Evolutionary conservation across 2,329 filamentous ascomycete species (phyloP), one percentile per base, ranked within the genome.

Genomic region (Lasiodiplodia sp.): DNA sequence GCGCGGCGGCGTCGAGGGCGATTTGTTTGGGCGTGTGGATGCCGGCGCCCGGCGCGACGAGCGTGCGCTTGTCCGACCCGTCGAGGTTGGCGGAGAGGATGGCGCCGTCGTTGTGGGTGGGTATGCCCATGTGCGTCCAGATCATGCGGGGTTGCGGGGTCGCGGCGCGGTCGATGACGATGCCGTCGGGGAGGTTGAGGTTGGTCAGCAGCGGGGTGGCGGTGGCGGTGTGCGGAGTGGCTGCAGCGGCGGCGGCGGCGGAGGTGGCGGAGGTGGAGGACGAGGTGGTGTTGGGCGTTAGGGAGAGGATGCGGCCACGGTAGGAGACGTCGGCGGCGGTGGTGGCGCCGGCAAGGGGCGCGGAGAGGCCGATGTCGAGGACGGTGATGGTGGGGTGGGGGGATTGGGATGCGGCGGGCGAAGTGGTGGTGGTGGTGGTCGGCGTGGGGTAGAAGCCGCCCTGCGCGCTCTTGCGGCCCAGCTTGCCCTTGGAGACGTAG

Each of bases 1-100:
- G n/a, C 2, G 21, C 80, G 74, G 21, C 75, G 44, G 12, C 72
- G 28, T 79, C 77, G 14, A 80, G 62, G 2, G 73, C 49, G 6
- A 82, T 34, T 55, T 84, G 82, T 57, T 84, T 84, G 0, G 82
- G 82, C 0, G 87, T 89, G 73, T 88, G 81, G 1, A 85, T 75
- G 11, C 86, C 86, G 0, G 70, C 21, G 0, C 87, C 86, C 0
- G 71, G 58, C 0, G 81, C 71, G 0, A 89, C 75, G 1, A 89
- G 72, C 0, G 78, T 78, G 6, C 73, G 71, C 2, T 83, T 71
- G 58, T 86, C 77, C 11, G 70, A 80, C 0, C 88, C 87, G 66
- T 88, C 84, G 1, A 86, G 73, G 11, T 81, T 80, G 12, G 81
- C 77, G 0, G 80, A 82, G 70, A 77, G 77, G 4, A 87, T 74